phyloP scores from a whole-genome alignment of 2,329 filamentous ascomycete species.

The Lithohypha guttulata region DNA sequence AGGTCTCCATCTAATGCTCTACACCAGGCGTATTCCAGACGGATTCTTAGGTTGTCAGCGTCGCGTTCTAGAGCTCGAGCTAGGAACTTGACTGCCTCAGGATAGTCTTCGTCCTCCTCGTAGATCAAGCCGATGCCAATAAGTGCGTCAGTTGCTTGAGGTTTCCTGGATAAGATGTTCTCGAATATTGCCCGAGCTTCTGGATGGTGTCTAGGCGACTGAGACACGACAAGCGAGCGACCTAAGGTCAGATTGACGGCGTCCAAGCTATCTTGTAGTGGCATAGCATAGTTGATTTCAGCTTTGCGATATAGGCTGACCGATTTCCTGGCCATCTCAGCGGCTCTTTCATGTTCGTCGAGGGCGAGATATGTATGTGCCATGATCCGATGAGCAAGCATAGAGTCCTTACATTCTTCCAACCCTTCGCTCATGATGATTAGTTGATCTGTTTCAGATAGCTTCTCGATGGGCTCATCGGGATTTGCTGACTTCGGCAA shows the following conservation, averaged over 20 bases:
- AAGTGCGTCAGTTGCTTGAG: conserved; percentile 66
- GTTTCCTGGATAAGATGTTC: conserved; percentile 63
- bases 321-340: conserved; percentile 51
- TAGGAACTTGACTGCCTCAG: conserved; percentile 70
- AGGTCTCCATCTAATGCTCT: conserved; percentile 73
- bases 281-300: conserved; percentile 51
- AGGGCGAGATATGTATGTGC: conserved; percentile 72
- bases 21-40: conserved; percentile 84
- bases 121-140: conserved; percentile 86
- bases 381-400: conserved; percentile 73
- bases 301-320: conserved; percentile 38
- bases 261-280: conserved; percentile 59
- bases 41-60: conserved; percentile 62
- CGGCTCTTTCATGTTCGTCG: conserved; percentile 74
- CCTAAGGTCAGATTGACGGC: conserved; percentile 66
- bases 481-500: conserved; percentile 25
- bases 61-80: conserved; percentile 65
- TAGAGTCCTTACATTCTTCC: conserved; percentile 51
- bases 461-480: conserved; percentile 41
- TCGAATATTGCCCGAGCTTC: conserved; percentile 85
- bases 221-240: conserved; percentile 81
- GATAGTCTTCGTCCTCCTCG: conserved; percentile 84
- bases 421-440: conserved; percentile 70
- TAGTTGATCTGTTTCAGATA: conserved; percentile 68
- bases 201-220: conserved; percentile 77